Base-by-base conservation (phyloP, 305 asterid genomes). In the Plantago rigida region DNA sequence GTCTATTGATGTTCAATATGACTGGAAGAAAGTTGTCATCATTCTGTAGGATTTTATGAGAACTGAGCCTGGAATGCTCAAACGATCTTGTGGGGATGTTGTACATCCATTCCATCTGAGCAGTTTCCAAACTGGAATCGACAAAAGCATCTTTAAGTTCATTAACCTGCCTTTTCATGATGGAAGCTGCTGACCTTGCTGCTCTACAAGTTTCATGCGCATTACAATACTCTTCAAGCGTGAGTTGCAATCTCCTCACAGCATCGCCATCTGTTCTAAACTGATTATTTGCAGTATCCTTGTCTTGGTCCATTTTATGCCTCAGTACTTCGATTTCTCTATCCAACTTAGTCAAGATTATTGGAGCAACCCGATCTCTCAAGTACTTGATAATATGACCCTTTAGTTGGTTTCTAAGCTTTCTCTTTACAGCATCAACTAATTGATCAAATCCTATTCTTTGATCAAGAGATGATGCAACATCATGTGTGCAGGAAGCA, bases 71-170 rank as follows among this genome's bases (percentile, higher is more conserved):
- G 72, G 76, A 69, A 72, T 70, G 78, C 70, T 85, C 95, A 73
- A 73, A 66, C 74, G 95, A 84, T 71, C 82, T 83, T 61, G 70
- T 71, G 64, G 77, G 71, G 60, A 80, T 73, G 73, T 85, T 84
- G 59, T 81, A 82, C 87, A 89, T 87, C 99, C 99, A 93, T 78
- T 93, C 96, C 85, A 81, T 77, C 84, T 80, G 95, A 74, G 83
- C 73, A 67, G 87, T 81, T 79, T 87, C 97, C 83, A 89, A 65
- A 84, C 80, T 76, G 74, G 89, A 79, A 76, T 84, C 87, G 41
- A 79, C 79, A 69, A 87, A 86, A 71, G 84, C 86, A 28, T 87
- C 96, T 76, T 84, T 87, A 65, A 89, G 80, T 66, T 87, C 92
- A 69, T 79, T 81, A 61, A 87, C 80, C 79, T 81, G 89, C 78